Evolutionary conservation across 257 asterid genomes (phyloP), one percentile per base, ranked within the genome.

Genomic region (Solanum paucissectum): DNA sequence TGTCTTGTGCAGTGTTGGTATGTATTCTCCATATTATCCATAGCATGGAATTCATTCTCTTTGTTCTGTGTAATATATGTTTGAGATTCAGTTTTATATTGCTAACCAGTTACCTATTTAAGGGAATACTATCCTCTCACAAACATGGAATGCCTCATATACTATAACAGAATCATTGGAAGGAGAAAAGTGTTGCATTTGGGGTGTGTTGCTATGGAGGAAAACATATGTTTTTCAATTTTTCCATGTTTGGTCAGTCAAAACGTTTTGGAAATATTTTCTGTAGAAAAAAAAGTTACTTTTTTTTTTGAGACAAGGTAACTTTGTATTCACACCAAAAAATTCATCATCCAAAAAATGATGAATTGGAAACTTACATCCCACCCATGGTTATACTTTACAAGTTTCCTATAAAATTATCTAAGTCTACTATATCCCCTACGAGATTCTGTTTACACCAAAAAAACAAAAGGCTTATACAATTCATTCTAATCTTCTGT

Each of bases 1-100:
- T 87, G 97, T 96, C 87, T 79, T 95, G 85, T 91, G 91, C 75
- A 92, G 96, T 87, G 16, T 87, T 76, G 95, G 99, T 97, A 93
- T 33, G 96, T 91, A 18, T 82, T 81, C 73, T 77, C 14, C 36
- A 29, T 37, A 6, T 60, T 60, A 40, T 55, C 40, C 6, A n/a
- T 62, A 74, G 18, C 5, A 77, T 77, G 62, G 46, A 38, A 29
- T 73, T 32, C 13, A 12, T 72, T 72, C 36, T 49, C 46, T 13
- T 76, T 46, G 25, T 58, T 71, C 84, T 16, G 20, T 27, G 14
- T 42, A 32, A 40, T 86, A 58, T 12, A 49, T 49, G 75, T 79
- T 66, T 55, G 81, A 83, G 74, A 84, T 74, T 83, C 68, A 9
- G n/a, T n/a, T 64, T 12, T 58, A 7, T 83, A 38, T 75, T 44